phyloP scores from a whole-genome alignment of 2,329 filamentous ascomycete species.

The Scedosporium boydii region DNA sequence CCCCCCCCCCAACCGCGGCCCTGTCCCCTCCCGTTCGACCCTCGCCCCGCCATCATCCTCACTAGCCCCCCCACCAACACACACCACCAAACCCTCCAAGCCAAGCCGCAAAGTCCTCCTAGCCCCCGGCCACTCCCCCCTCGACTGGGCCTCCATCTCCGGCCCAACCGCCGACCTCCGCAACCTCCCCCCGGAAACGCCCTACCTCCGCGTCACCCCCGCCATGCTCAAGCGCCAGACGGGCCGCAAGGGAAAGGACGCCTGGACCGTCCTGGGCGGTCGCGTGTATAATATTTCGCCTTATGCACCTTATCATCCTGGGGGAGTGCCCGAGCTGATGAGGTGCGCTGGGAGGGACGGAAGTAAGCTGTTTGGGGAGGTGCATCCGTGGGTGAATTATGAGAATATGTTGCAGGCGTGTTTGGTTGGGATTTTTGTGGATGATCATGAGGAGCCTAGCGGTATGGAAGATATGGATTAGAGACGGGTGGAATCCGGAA shows the following conservation, averaged over 20 bases:
- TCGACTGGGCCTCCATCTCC: constrained; percentile 86
- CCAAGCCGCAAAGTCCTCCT: constrained; percentile 65
- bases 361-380: constrained; percentile 53
- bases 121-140: constrained; percentile 82
- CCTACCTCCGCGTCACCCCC: constrained; percentile 69
- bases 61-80: constrained; percentile 47
- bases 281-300: constrained; percentile 92
- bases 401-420: constrained; percentile 59
- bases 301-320: constrained; percentile 84
- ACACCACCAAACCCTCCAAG: constrained; percentile 40
- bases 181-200: constrained; percentile 40
- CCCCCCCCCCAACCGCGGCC: constrained; percentile 26
- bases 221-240: constrained; percentile 69
- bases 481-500: constrained; percentile 3
- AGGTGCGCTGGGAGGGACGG: constrained; percentile 52
- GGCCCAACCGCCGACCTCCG: constrained; percentile 57
- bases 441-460: constrained; percentile 38
- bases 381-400: constrained; percentile 65
- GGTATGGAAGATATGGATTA: constrained; percentile 55
- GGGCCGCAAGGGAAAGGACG: constrained; percentile 73
- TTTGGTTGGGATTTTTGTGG: constrained; percentile 53
- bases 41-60: constrained; percentile 32
- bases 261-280: constrained; percentile 84
- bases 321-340: constrained; percentile 66
- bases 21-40: constrained; percentile 28